Evolutionary conservation across 169 alveolate genomes (phyloP).

Genomic region (Amoebophrya sp.): DNA sequence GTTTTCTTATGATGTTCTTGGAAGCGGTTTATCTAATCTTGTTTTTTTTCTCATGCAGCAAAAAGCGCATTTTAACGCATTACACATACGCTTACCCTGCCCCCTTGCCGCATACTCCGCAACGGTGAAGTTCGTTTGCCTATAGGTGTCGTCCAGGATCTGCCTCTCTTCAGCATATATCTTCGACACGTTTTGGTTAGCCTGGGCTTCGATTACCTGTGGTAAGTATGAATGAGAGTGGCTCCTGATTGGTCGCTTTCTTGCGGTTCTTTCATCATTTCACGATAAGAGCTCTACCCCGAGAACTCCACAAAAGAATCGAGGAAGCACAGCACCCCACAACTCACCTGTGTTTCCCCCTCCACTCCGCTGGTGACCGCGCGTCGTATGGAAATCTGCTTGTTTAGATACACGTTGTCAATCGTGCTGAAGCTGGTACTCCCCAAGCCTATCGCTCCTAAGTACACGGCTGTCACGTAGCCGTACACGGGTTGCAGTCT

Average conservation of each 20-base stretch:
- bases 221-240: no score
- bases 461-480: not conserved
- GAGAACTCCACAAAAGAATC: no score
- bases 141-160: not conserved
- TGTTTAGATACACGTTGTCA: not conserved
- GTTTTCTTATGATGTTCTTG: no score
- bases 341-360: not conserved
- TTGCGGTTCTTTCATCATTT: no score
- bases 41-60: no score
- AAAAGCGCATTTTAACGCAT: no score
- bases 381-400: not conserved
- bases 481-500: not conserved
- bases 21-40: no score
- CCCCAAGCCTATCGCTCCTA: not conserved
- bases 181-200: not conserved
- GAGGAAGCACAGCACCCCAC: no score
- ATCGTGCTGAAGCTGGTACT: not conserved
- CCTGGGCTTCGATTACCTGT: conserved; percentile 3
- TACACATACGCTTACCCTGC: no score
- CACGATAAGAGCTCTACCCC: no score
- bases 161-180: not conserved
- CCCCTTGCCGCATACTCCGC: not conserved
- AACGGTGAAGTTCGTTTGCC: conserved; percentile 12
- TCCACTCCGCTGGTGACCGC: not conserved
- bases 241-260: no score